Evolutionary conservation across 441 rosid genomes (phyloP).

Genomic region (Gossypium schwendimanii): DNA sequence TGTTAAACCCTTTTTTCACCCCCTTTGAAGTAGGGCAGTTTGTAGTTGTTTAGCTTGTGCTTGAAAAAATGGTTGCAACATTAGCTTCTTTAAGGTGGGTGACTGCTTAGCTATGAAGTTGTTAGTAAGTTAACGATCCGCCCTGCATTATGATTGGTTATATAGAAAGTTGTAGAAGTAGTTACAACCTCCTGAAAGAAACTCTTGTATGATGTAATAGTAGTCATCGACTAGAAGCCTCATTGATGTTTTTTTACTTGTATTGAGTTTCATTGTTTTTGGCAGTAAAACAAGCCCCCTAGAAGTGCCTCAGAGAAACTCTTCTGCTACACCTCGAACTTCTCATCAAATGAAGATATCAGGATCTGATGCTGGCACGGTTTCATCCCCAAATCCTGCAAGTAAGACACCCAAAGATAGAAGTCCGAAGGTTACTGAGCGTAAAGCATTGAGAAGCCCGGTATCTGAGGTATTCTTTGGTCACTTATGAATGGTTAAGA

Average conservation of each 20-base stretch:
- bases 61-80: slow-evolving; percentile 11
- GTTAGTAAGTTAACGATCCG: slow-evolving; percentile 5
- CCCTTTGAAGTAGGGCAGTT: background rate
- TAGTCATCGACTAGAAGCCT: background rate
- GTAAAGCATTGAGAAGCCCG: slow-evolving; percentile 62
- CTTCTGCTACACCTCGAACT: slow-evolving; percentile 60
- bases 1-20: background rate
- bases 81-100: slow-evolving; percentile 21
- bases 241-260: background rate
- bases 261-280: slow-evolving; percentile 15
- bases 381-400: slow-evolving; percentile 46
- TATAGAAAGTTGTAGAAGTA: background rate
- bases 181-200: background rate
- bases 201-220: slow-evolving; percentile 1
- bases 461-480: slow-evolving; percentile 53
- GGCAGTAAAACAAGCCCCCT: slow-evolving; percentile 43
- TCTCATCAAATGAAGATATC: slow-evolving; percentile 62
- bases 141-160: background rate
- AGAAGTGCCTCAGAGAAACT: slow-evolving; percentile 68
- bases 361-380: slow-evolving; percentile 38
- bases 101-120: slow-evolving; percentile 15
- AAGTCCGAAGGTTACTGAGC: slow-evolving; percentile 69
- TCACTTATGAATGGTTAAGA: background rate
- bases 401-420: slow-evolving; percentile 59
- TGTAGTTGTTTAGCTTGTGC: background rate